phyloP scores from a whole-genome alignment of 2,329 filamentous ascomycete species.

The Diaporthe vaccinii region DNA sequence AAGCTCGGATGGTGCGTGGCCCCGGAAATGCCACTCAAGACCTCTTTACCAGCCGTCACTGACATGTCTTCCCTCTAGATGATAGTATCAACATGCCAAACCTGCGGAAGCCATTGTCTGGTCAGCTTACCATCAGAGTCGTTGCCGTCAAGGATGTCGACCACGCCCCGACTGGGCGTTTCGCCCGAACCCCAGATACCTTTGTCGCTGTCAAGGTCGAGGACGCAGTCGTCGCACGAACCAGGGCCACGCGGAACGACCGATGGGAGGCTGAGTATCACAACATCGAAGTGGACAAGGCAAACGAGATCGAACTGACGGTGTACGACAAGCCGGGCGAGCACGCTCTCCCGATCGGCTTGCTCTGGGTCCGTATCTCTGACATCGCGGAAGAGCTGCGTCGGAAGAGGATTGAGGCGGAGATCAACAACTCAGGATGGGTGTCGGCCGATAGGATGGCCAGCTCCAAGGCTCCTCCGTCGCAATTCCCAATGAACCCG shows the following conservation, averaged over 20 bases:
- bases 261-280: slow-evolving; percentile 93
- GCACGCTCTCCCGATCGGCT: slow-evolving; percentile 90
- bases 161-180: slow-evolving; percentile 86
- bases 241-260: slow-evolving; percentile 86
- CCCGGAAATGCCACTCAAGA: background rate
- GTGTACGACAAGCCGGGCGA: slow-evolving; percentile 97
- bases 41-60: slow-evolving; percentile 43
- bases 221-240: slow-evolving; percentile 90
- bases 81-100: slow-evolving; percentile 97
- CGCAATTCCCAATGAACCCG: slow-evolving; percentile 72
- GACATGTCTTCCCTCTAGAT: slow-evolving; percentile 67
- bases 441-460: slow-evolving; percentile 97
- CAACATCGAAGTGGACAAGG: slow-evolving; percentile 95
- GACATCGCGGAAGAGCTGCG: slow-evolving; percentile 98
- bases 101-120: slow-evolving; percentile 94
- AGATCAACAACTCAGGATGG: slow-evolving; percentile 95
- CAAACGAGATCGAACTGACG: slow-evolving; percentile 97
- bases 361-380: slow-evolving; percentile 96
- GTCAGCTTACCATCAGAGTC: slow-evolving; percentile 88
- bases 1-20: slow-evolving; percentile 79
- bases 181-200: slow-evolving; percentile 92
- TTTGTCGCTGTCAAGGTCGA: slow-evolving; percentile 98
- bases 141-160: slow-evolving; percentile 94
- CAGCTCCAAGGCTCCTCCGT: slow-evolving; percentile 61
- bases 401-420: slow-evolving; percentile 95